Conservation (phyloP, 768 basidiomycete genomes). For the Kondoa subrosea region DNA sequence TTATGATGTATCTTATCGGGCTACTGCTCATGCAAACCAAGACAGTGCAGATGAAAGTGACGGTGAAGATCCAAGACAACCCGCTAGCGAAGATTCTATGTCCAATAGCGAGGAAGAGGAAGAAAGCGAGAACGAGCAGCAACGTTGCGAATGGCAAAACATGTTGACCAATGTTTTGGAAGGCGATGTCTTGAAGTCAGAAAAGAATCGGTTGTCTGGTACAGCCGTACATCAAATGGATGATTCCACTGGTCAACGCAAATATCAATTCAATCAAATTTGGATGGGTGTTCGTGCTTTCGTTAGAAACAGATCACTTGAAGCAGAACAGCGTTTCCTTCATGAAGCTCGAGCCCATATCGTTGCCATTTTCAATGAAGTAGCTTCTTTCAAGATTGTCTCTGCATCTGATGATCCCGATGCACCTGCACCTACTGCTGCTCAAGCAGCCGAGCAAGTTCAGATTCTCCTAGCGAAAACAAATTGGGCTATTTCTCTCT, state of each 20-base stretch:
- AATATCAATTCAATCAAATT: constrained; percentile 43
- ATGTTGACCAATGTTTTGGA: constrained; percentile 83
- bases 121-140: constrained; percentile 45
- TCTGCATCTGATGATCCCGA: constrained; percentile 32
- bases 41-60: not conserved
- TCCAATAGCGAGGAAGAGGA: constrained; percentile 43
- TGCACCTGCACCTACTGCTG: constrained; percentile 5
- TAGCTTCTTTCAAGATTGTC: constrained; percentile 54
- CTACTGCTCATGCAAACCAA: not conserved
- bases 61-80: constrained; percentile 26
- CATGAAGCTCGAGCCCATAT: constrained; percentile 72
- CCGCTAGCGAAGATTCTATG: constrained; percentile 38
- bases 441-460: constrained; percentile 24
- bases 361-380: constrained; percentile 66
- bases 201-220: constrained; percentile 78
- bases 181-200: constrained; percentile 85
- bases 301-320: constrained; percentile 57
- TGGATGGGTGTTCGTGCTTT: constrained; percentile 86
- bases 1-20: not conserved
- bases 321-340: constrained; percentile 61
- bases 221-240: constrained; percentile 49
- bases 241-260: constrained; percentile 20
- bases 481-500: constrained; percentile 26
- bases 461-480: constrained; percentile 22
- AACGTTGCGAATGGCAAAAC: constrained; percentile 83